These are phyloP conservation scores for Cicer bijugum DNA, from an alignment of 306 rosid species.

Conservation along the genomic window DNA sequence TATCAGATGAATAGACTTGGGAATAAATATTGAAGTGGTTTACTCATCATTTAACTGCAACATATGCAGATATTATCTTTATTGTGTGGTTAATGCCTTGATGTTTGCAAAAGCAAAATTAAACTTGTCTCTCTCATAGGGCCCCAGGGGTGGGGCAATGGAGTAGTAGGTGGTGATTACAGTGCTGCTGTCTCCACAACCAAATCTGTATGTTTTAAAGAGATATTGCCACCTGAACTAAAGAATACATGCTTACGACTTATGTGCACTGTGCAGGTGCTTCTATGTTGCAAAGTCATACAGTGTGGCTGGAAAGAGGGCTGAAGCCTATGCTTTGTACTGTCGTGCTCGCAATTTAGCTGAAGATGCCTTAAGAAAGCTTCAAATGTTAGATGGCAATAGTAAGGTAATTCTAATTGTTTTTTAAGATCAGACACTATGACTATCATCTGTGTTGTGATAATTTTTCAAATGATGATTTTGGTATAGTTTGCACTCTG, in stretches of 20 bases:
- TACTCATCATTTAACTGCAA: conserved; percentile 7
- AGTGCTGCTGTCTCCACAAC: conserved; percentile 20
- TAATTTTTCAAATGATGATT: not conserved
- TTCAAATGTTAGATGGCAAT: conserved; percentile 45
- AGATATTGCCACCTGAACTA: conserved; percentile 15
- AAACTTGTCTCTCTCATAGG: not conserved
- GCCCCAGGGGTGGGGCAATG: not conserved
- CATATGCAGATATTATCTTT: not conserved
- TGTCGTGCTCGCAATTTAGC: conserved; percentile 67
- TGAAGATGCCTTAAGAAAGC: conserved; percentile 51
- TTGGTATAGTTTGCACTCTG: conserved; percentile 24
- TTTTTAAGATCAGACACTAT: conserved; percentile 10
- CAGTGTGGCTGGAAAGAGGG: conserved; percentile 89
- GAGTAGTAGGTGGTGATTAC: not conserved
- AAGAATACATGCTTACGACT: conserved; percentile 13
- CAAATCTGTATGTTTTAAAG: conserved; percentile 14
- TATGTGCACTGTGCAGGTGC: conserved; percentile 64
- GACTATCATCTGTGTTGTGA: not conserved
- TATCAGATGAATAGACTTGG: not conserved
- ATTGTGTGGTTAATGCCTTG: conserved; percentile 1
- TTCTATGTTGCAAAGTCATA: conserved; percentile 91
- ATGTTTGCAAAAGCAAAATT: not conserved
- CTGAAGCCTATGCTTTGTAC: conserved; percentile 84
- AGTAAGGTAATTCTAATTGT: conserved; percentile 45
- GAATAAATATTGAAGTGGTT: not conserved